Evolutionary conservation across 2,329 filamentous ascomycete species (phyloP).

Genomic region (Neopestalotiopsis sp.): DNA sequence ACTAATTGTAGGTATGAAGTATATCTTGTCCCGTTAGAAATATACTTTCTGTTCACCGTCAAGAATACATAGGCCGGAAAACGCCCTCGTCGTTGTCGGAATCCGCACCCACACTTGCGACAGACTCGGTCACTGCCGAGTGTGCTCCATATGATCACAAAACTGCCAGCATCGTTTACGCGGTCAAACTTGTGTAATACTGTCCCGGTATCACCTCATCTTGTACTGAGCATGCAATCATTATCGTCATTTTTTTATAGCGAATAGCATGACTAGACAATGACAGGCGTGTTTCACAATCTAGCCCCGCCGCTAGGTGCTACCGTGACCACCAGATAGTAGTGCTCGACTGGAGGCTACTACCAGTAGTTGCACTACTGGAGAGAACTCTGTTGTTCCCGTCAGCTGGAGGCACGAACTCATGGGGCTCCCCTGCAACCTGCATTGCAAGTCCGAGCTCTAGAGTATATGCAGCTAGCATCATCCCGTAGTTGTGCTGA

Average conservation of each 20-base stretch:
- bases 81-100: too few relatives aligned
- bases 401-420: neutral
- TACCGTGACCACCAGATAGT: neutral
- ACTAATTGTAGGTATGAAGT: too few relatives aligned
- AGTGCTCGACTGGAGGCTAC: neutral
- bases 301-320: neutral
- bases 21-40: too few relatives aligned
- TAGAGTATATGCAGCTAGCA: conserved; percentile 1
- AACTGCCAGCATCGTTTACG: too few relatives aligned
- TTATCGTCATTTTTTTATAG: neutral
- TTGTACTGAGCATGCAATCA: neutral
- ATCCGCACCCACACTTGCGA: too few relatives aligned
- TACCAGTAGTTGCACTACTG: too few relatives aligned
- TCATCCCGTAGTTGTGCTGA: neutral
- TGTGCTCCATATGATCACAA: too few relatives aligned
- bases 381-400: neutral
- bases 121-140: too few relatives aligned
- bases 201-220: neutral
- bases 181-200: neutral
- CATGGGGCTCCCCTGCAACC: neutral
- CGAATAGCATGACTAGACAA: neutral
- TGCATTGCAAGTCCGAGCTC: neutral
- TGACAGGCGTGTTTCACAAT: neutral
- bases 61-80: too few relatives aligned
- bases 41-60: too few relatives aligned